These are phyloP conservation scores for Tympanopsis confertula DNA, from an alignment of 2,329 filamentous ascomycete species.

Conservation along the genomic window DNA sequence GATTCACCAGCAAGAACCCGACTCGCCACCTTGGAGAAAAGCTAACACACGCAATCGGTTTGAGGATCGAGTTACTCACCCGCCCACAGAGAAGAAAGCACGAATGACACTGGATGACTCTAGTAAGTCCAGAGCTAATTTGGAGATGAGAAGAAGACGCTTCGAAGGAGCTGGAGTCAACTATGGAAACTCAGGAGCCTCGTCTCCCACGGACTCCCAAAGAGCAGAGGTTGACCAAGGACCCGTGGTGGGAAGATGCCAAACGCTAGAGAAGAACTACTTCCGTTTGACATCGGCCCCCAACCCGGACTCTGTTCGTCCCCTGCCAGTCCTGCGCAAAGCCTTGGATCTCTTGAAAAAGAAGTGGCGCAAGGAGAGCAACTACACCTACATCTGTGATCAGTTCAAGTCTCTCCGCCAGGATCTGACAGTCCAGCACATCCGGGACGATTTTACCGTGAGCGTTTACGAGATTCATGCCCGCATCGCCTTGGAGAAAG, in stretches of 20 bases:
- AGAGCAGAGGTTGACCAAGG: constrained; percentile 6
- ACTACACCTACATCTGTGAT: constrained; percentile 67
- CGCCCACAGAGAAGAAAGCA: constrained; percentile 15
- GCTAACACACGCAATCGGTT: constrained; percentile 35
- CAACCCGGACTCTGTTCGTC: constrained; percentile 59
- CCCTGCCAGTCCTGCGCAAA: constrained; percentile 50
- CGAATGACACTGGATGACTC: constrained; percentile 6
- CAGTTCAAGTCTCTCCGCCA: constrained; percentile 70
- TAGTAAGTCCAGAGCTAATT: constrained; percentile 56
- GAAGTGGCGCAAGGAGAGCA: constrained; percentile 61
- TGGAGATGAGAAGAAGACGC: constrained; percentile 56
- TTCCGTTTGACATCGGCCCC: constrained; percentile 63
- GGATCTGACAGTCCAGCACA: constrained; percentile 69
- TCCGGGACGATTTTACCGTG: constrained; percentile 65
- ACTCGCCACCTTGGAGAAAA: constrained; percentile 51
- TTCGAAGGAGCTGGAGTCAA: constrained; percentile 37
- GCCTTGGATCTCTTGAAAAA: constrained; percentile 56
- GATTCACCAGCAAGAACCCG: constrained; percentile 26
- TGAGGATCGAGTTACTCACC: constrained; percentile 50
- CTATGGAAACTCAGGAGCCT: constrained; percentile 18
- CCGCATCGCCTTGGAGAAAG: constrained; percentile 65
- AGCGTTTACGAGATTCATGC: constrained; percentile 67
- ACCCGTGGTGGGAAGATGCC: constrained; percentile 57
- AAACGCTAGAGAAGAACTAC: constrained; percentile 61
- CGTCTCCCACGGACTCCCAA: constrained; percentile 8